Base-by-base conservation (phyloP, 176 grass and related monocot genomes). In the Elaeis guineensis region DNA sequence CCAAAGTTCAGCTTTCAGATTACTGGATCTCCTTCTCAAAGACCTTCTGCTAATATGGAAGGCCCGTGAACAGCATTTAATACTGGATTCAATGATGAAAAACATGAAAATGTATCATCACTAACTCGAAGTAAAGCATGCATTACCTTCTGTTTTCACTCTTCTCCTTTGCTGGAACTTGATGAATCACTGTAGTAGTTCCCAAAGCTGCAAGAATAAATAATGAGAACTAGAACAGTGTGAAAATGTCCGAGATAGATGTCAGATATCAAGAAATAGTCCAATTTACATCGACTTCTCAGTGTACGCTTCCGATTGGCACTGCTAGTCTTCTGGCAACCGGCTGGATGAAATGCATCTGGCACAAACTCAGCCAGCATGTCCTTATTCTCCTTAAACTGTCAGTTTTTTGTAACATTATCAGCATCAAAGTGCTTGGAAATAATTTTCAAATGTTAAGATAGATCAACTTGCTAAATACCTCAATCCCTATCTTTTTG, bases 161-260 rank as follows among this genome's bases (percentile, higher is more conserved):
- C 25, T n/a, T 69, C 19, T 32, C 55, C 58, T 61, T 54, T 57
- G 70, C 35, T 70, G 50, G 50, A 17, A 62, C 57, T 16, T 48
- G 44, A 60, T 52, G 23, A 5, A 65, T 51, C 25, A 65, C 57
- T 62, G 64, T 19, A 69, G 17, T 68, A 53, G 29, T 59, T 28
- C 24, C 21, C 32, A 57, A 67, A n/a, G 71, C 76, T 85, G 72
- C 19, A 66, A 85, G 63, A 51, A 60, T 3, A 44, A 51, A 54
- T 9, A 73, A 59, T 78, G 5, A 52, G 52, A 52, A 54, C 4
- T 3, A 35, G 69, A 49, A 50, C 51, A 1, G 16, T 44, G 11
- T 9, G 35, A 44, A 14, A 44, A 44, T 12, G 35, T 44, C 11
- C 11, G 9, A 44, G 35, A 44, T 44, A 12, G 35, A 44, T 44